Evolutionary conservation across 2,329 filamentous ascomycete species (phyloP), one percentile per base, ranked within the genome.

Genomic region (Fusarium marasasianum): DNA sequence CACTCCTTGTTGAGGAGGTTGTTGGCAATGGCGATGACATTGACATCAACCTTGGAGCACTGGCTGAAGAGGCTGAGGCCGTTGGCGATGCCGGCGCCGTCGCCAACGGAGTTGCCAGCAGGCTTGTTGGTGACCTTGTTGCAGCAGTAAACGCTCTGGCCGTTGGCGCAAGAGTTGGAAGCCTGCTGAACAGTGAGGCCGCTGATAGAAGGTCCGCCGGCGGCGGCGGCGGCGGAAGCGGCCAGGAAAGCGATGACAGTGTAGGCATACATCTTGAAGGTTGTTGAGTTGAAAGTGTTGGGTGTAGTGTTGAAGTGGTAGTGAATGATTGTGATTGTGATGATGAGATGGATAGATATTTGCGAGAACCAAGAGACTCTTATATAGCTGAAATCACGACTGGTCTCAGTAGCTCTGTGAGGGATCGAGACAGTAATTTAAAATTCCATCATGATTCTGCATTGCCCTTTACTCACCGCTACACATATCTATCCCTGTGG

Each of bases 241-340:
- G 61, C 61, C 26, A 63, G 15, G 54, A 63, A 60, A 59, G 61
- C 61, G 54, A 63, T 50, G 35, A 60, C 35, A 6, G 61, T 45
- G n/a, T 40, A 35, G 35, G 43, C 26, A 31, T 63, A 45, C 61
- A 63, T 63, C 11, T 63, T 63, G 61, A 60, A 63, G 22, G 44
- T 41, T 62, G 41, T 8, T 8, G 37, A 6, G 29, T 50, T 63
- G 59, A 11, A 43, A 43, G 37, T 37, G 37, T 29, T 63, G 33
- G 17, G 37, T 63, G 35, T 24, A 29, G 54, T 26, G 61, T 62
- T 62, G 50, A 13, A 45, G 29, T 41, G 37, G 45, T 24, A 43
- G n/a, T 44, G 40, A 14, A 22, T 33, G 29, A 33, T 50, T n/a
- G 47, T 62, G 59, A 45, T 44, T 26, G 41, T 58, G 55, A 29